Base-by-base conservation (phyloP, 2,329 filamentous ascomycete genomes). In the Aspergillus felis region DNA sequence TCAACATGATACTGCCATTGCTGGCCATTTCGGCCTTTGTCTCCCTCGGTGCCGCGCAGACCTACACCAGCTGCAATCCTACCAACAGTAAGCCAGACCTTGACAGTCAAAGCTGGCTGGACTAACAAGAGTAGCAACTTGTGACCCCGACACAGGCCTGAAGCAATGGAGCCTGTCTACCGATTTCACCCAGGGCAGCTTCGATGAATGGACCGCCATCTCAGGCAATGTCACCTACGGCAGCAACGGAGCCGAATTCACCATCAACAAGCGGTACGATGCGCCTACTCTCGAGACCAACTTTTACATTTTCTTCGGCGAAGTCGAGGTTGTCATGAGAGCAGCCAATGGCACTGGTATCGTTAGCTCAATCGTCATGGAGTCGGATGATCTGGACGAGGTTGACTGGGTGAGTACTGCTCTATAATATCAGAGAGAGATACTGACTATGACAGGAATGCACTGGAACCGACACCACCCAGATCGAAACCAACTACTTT, bases 221-320 rank as follows among this genome's bases (percentile, higher is more conserved):
- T 84, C 85, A 49, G 88, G 87, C 53, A 76, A 74, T 2, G 81
- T 94, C 51, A 78, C 78, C 24, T 92, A 87, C 69, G 81, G 81
- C 58, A 68, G 79, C 7, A 82, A 91, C 68, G 94, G 94, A 63
- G 92, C 85, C 27, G 84, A 84, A 29, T 96, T 99, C 75, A 91
- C 89, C 28, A 87, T 99, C 58, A 76, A 83, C 53, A 78, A 86
- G 71, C 81, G 86, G 53, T 92, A 92, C 63, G 90, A 97, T 71
- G 87, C 92, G 1, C 94, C 94, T 0, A 91, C 92, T 71, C 84
- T 99, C 57, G 82, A 84, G 61, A 94, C 91, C 60, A 84, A 93
- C 66, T 97, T 95, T 82, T 97, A 96, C 82, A 95, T 99, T 79
- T 97, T 97, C 90, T 99, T 96, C 73, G 94, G 94, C 66, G 88